Evolutionary conservation across 2,329 filamentous ascomycete genomes (phyloP).

Genomic region (Alternaria conjuncta): DNA sequence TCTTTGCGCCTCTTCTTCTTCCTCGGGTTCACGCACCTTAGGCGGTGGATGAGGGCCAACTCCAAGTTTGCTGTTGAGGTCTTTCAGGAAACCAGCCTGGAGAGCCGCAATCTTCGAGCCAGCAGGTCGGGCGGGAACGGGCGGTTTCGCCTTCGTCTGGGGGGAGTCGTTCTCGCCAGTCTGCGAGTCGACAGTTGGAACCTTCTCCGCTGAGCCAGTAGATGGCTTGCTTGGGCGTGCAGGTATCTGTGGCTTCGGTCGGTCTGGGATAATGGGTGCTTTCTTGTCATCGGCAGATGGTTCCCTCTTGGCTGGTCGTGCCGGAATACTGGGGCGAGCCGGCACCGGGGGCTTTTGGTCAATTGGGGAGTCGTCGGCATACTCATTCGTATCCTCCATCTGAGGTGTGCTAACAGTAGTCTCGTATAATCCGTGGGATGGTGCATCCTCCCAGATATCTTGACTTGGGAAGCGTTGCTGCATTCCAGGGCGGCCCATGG

Average conservation of each 20-base stretch:
- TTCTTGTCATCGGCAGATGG: slow-evolving; percentile 59
- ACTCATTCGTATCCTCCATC: slow-evolving; percentile 55
- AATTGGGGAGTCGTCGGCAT: slow-evolving; percentile 42
- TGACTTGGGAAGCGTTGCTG: slow-evolving; percentile 84
- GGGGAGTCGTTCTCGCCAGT: slow-evolving; percentile 45
- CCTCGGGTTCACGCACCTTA: slow-evolving; percentile 75
- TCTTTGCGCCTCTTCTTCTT: slow-evolving; percentile 60
- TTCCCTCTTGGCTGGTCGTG: slow-evolving; percentile 45
- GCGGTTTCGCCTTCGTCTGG: slow-evolving; percentile 76
- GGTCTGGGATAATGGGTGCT: slow-evolving; percentile 61
- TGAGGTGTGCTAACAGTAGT: slow-evolving; percentile 70
- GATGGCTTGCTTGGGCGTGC: slow-evolving; percentile 62
- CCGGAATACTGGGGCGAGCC: slow-evolving; percentile 38
- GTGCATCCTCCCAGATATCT: slow-evolving; percentile 94
- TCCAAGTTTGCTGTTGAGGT: slow-evolving; percentile 87
- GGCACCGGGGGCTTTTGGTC: slow-evolving; percentile 40
- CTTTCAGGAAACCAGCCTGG: slow-evolving; percentile 89
- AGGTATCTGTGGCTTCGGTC: slow-evolving; percentile 70
- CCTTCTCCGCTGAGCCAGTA: slow-evolving; percentile 51
- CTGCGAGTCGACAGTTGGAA: slow-evolving; percentile 31
- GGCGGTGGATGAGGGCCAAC: slow-evolving; percentile 79
- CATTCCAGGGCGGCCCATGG: slow-evolving; percentile 57
- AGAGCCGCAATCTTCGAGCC: slow-evolving; percentile 89
- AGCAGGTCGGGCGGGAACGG: slow-evolving; percentile 76
- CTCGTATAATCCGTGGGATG: slow-evolving; percentile 80